Evolutionary conservation across 106 monocot species (phyloP).

Genomic region (Cymbidium sinense): DNA sequence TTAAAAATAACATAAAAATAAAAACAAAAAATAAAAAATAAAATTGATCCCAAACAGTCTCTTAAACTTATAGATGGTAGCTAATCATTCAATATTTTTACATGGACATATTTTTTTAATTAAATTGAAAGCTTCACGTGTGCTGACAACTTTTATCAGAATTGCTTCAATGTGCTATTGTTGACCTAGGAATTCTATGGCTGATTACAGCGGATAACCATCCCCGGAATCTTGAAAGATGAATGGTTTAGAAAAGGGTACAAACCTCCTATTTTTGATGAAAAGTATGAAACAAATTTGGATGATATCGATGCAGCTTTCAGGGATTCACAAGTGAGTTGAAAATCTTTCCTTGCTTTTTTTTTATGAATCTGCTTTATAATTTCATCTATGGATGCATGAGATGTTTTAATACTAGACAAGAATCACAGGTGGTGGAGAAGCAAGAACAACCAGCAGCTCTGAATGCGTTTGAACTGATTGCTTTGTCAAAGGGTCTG

Average conservation of each 20-base stretch:
- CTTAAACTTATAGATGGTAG: too few relatives aligned
- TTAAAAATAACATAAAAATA: too few relatives aligned
- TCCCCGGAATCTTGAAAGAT: constrained; percentile 74
- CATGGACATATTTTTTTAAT: not conserved
- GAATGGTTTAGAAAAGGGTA: constrained; percentile 93
- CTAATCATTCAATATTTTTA: too few relatives aligned
- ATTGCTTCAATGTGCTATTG: not conserved
- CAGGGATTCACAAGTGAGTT: constrained; percentile 62
- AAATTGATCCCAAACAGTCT: too few relatives aligned
- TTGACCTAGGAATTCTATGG: constrained; percentile 7
- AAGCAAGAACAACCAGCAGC: constrained; percentile 55
- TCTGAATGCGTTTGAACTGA: constrained; percentile 90
- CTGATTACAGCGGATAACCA: constrained; percentile 62
- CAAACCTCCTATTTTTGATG: constrained; percentile 71
- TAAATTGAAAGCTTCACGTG: not conserved
- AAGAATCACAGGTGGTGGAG: constrained; percentile 60
- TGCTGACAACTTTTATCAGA: not conserved
- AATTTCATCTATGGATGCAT: not conserved
- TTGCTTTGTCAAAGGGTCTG: constrained; percentile 77
- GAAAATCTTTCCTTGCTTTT: not conserved
- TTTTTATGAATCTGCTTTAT: not conserved
- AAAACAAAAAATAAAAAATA: too few relatives aligned
- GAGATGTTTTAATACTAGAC: not conserved
- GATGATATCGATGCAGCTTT: constrained; percentile 83
- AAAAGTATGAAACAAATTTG: constrained; percentile 53